Evolutionary conservation across 2,329 filamentous ascomycete genomes (phyloP).

Genomic region (Blumeria graminis): DNA sequence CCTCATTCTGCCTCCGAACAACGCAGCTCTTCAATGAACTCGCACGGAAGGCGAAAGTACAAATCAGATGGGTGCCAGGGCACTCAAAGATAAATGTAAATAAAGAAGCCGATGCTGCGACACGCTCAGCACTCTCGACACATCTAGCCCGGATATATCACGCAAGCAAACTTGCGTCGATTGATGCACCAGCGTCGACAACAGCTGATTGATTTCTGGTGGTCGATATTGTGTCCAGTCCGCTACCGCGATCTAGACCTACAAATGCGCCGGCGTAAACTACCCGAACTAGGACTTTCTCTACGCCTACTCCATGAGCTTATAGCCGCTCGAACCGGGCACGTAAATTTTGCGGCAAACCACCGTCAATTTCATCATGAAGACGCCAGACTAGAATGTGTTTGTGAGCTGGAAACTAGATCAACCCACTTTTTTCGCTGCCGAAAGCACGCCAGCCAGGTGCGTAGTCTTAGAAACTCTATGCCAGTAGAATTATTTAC

Average conservation of each 20-base stretch:
- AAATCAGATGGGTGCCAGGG: background rate
- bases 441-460: background rate
- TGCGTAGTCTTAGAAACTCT: background rate
- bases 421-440: background rate
- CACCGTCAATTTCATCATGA: background rate
- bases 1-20: background rate
- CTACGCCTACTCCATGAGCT: background rate
- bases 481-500: background rate
- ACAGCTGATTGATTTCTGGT: background rate
- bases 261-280: background rate
- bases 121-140: background rate
- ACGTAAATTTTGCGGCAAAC: background rate
- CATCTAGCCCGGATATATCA: background rate
- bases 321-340: background rate
- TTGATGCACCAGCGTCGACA: background rate
- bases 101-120: background rate
- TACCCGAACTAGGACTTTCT: background rate
- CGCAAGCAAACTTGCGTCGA: background rate
- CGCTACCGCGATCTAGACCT: background rate
- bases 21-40: background rate
- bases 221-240: background rate
- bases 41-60: background rate
- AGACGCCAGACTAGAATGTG: background rate
- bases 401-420: background rate
- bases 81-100: background rate